Evolutionary conservation across 805 yeast species (phyloP).

Genomic region (Schwanniomyces polymorphus): DNA sequence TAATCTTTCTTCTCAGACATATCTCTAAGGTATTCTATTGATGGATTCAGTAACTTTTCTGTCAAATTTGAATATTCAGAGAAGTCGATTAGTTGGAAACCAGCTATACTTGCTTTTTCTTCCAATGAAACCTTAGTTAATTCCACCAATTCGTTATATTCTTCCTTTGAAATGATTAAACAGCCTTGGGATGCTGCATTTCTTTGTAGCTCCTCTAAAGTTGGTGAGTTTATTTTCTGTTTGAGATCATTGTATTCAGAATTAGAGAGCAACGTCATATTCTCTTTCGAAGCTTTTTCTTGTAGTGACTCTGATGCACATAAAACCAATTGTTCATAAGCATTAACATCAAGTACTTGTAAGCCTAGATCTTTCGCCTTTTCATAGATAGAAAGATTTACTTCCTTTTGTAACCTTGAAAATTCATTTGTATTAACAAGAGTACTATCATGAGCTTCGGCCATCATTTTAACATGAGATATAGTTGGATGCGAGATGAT

Average conservation of each 20-base stretch:
- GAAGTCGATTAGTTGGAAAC: conserved; percentile 10
- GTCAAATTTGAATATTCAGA: conserved; percentile 20
- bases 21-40: conserved; percentile 19
- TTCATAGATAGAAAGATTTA: conserved; percentile 8
- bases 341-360: conserved; percentile 7
- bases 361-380: conserved; percentile 11
- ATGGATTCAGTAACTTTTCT: conserved; percentile 14
- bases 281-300: not conserved
- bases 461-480: conserved; percentile 12
- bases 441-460: not conserved
- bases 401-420: not conserved
- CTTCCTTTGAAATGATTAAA: conserved; percentile 10
- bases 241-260: conserved; percentile 1
- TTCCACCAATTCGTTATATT: conserved; percentile 10
- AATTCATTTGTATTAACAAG: conserved; percentile 1
- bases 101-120: conserved; percentile 5
- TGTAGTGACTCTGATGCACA: conserved; percentile 1
- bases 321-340: conserved; percentile 6
- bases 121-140: conserved; percentile 10
- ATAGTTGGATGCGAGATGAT: conserved; percentile 17
- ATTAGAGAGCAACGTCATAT: conserved; percentile 3
- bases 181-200: conserved; percentile 8
- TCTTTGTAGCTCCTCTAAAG: conserved; percentile 7
- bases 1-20: conserved; percentile 18
- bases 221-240: conserved; percentile 8